phyloP scores from a whole-genome alignment of 225 moss, liverwort and hornwort genomes.

The Bryum argenteum region DNA sequence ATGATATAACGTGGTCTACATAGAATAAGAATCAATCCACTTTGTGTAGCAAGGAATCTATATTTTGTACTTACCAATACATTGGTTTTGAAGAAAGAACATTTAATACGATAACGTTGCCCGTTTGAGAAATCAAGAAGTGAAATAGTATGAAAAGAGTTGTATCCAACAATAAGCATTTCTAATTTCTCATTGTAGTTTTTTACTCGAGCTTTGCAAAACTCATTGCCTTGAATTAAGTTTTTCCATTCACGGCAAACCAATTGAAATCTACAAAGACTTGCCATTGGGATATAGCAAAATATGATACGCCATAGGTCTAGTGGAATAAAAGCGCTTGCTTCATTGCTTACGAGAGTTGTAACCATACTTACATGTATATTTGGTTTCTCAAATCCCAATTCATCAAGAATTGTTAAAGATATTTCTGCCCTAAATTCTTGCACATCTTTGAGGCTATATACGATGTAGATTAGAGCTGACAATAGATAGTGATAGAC shows the following conservation, averaged over 20 bases:
- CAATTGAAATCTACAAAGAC: slow-evolving; percentile 32
- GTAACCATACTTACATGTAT: background rate
- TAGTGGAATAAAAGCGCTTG: background rate
- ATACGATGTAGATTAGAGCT: too few relatives aligned
- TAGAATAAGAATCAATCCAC: slow-evolving; percentile 29
- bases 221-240: slow-evolving; percentile 9
- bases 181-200: background rate
- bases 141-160: slow-evolving; percentile 19
- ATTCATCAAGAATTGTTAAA: too few relatives aligned
- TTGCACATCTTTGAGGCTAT: too few relatives aligned
- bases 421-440: too few relatives aligned
- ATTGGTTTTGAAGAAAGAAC: slow-evolving; percentile 27
- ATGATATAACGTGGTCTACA: background rate
- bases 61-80: slow-evolving; percentile 10
- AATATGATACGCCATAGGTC: slow-evolving; percentile 29
- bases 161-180: slow-evolving; percentile 29
- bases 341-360: background rate
- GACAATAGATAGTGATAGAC: too few relatives aligned
- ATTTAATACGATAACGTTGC: background rate
- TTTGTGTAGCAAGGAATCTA: slow-evolving; percentile 24
- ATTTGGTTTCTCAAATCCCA: too few relatives aligned
- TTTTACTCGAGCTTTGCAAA: background rate
- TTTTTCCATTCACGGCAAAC: slow-evolving; percentile 30
- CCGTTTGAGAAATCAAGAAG: slow-evolving; percentile 31
- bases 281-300: slow-evolving; percentile 23